A percentile compares a stretch with the other conserved stretches of the same genome.
phyloP scores from a whole-genome alignment of 192 early-diverging fungal species.

The Gigaspora rosea region DNA sequence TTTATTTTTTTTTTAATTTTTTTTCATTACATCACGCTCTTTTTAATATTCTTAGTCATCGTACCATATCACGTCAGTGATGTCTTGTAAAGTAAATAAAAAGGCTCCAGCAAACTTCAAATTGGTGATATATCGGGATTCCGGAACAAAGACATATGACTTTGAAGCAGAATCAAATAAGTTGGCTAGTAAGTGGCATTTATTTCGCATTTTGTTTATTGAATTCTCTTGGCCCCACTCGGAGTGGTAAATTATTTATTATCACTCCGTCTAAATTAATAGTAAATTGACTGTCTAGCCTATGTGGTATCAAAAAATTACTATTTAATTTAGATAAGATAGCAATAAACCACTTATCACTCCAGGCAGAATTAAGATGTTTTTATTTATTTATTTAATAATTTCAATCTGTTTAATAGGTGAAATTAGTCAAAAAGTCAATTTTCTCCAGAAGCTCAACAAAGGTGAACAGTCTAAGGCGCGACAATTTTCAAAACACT shows the following conservation, averaged over 20 bases:
- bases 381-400: neutral
- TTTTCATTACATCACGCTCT: neutral
- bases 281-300: no score
- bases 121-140: constrained; percentile 61
- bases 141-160: constrained; percentile 74
- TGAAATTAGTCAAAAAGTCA: constrained; percentile 22
- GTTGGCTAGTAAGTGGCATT: constrained; percentile 53
- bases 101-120: constrained; percentile 72
- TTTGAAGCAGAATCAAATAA: constrained; percentile 73
- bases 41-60: constrained; percentile 47
- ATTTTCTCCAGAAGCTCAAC: constrained; percentile 8
- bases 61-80: constrained; percentile 64
- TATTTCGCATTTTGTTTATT: neutral
- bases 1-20: no score
- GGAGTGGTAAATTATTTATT: no score
- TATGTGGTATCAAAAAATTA: no score
- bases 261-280: no score
- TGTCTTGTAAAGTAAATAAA: constrained; percentile 69
- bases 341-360: no score
- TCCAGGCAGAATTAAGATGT: neutral
- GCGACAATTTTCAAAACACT: neutral
- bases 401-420: neutral
- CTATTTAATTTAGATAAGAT: no score
- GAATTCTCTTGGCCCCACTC: neutral
- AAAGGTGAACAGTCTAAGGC: constrained; percentile 17